Evolutionary conservation across 2,329 filamentous ascomycete genomes (phyloP), one percentile per base, ranked within the genome.

Genomic region (Neocatenulostroma microsporum): DNA sequence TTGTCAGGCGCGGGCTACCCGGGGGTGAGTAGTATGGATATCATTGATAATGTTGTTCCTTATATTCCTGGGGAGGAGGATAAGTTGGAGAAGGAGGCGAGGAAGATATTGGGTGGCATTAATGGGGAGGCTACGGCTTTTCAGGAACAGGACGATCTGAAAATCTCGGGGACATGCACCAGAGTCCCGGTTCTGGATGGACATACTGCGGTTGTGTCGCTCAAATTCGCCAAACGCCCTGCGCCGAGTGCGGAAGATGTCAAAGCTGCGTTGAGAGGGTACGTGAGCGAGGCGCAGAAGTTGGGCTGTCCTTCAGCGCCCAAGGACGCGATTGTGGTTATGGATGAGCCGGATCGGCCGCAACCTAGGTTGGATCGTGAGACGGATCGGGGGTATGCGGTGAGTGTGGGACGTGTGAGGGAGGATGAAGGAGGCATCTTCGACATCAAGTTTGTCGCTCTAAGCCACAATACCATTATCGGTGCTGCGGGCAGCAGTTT

Each of bases 401-500:
- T 95, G 25, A 91, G 83, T 52, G 88, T 96, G 14, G 89, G 89
- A 6, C 76, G 89, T 18, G 76, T 95, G 19, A 70, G 91, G 30
- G 80, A 89, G 61, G 88, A 94, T 53, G 82, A 85, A 51, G 83
- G 80, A 45, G 85, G 84, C 14, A 82, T 94, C 48, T 95, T 95
- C 55, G 91, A 96, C 58, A 75, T 96, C 59, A 88, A 93, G 62
- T 96, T 96, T 62, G 88, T 91, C 44, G 86, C 87, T 17, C 68
- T 96, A 50, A 94, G 85, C 57, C 91, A 96, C 56, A 84, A 84
- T 56, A 84, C 89, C 44, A 83, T 98, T 38, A 89, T 98, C 59
- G 89, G 89, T 48, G 91, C 91, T 21, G 88, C 89, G n/a, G 91
- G 91, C 9, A 93, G 86, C 2, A 94, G 85, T 21, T 94, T 96